These are phyloP conservation scores for Endocalyx cinctus DNA, from an alignment of 2,329 filamentous ascomycete genomes.

Conservation along the genomic window DNA sequence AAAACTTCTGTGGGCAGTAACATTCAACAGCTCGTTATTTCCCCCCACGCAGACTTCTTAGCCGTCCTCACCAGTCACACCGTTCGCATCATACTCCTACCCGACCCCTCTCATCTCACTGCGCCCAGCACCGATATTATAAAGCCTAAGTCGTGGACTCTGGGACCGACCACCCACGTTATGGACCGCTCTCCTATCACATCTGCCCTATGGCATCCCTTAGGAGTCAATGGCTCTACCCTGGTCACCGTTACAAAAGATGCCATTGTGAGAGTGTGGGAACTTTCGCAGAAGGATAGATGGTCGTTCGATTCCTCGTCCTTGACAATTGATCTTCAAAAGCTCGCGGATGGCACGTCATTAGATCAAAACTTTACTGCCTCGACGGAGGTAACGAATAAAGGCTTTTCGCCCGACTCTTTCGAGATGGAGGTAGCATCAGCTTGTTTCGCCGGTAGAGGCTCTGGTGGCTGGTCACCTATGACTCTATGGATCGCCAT, in stretches of 20 bases:
- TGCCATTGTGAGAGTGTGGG: constrained; percentile 86
- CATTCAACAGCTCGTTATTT: constrained; percentile 81
- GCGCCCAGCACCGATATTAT: constrained; percentile 63
- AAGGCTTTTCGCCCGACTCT: constrained; percentile 80
- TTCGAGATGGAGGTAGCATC: constrained; percentile 93
- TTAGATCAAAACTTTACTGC: constrained; percentile 80
- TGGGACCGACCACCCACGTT: constrained; percentile 91
- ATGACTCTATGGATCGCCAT: constrained; percentile 99
- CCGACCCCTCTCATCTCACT: constrained; percentile 72
- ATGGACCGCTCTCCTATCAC: constrained; percentile 77
- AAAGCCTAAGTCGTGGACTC: constrained; percentile 79
- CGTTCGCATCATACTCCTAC: constrained; percentile 80
- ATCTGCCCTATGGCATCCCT: constrained; percentile 85
- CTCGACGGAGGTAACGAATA: constrained; percentile 67
- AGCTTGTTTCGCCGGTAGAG: constrained; percentile 67
- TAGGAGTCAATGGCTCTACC: constrained; percentile 75
- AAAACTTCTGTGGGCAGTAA: constrained; percentile 73
- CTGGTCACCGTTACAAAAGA: constrained; percentile 86
- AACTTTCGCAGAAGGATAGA: constrained; percentile 75
- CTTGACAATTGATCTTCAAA: constrained; percentile 81
- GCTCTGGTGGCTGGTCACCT: constrained; percentile 80
- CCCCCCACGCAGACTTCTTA: constrained; percentile 75
- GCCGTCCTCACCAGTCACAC: constrained; percentile 85
- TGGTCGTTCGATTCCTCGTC: constrained; percentile 83
- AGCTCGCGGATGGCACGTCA: constrained; percentile 78